phyloP scores from a whole-genome alignment of 1,284 basidiomycete genomes.

The Bjerkandera adusta region DNA sequence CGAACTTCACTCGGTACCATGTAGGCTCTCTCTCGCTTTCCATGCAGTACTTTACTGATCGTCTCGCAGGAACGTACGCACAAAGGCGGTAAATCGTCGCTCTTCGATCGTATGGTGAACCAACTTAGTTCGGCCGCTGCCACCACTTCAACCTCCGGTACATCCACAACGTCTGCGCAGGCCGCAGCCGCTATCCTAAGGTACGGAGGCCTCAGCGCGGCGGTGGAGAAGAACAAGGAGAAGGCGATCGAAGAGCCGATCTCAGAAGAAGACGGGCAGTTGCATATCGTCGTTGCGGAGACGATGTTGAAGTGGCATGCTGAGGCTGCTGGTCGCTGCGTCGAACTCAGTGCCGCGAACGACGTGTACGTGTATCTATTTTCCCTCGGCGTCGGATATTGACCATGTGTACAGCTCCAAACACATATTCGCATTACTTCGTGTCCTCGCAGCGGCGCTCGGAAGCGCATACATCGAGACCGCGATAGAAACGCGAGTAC shows the following conservation, averaged over 20 bases:
- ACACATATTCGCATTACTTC: constrained; percentile 83
- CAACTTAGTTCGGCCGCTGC: constrained; percentile 80
- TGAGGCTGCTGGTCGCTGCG: constrained; percentile 89
- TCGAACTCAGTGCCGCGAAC: constrained; percentile 76
- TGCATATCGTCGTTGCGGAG: constrained; percentile 78
- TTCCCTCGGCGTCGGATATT: constrained; percentile 7
- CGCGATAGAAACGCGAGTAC: constrained; percentile 84
- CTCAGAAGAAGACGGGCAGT: constrained; percentile 77
- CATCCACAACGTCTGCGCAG: constrained; percentile 68
- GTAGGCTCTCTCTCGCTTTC: constrained; percentile 42
- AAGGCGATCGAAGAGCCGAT: constrained; percentile 63
- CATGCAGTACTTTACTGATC: constrained; percentile 12
- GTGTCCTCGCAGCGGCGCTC: constrained; percentile 87
- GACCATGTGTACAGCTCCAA: constrained; percentile 65
- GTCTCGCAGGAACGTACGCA: constrained; percentile 63
- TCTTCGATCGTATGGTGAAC: constrained; percentile 91
- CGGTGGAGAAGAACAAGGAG: constrained; percentile 51
- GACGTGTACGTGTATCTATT: constrained; percentile 69
- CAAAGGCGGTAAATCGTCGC: constrained; percentile 77
- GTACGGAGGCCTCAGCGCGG: constrained; percentile 72
- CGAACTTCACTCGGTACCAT: constrained; percentile 86
- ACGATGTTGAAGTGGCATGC: constrained; percentile 96
- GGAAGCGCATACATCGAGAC: constrained; percentile 87
- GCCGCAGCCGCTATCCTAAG: constrained; percentile 81
- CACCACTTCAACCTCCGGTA: constrained; percentile 55